Evolutionary conservation across 1,139 yeast genomes (phyloP), one percentile per base, ranked within the genome.

Genomic region (Scheffersomyces stambukii): DNA sequence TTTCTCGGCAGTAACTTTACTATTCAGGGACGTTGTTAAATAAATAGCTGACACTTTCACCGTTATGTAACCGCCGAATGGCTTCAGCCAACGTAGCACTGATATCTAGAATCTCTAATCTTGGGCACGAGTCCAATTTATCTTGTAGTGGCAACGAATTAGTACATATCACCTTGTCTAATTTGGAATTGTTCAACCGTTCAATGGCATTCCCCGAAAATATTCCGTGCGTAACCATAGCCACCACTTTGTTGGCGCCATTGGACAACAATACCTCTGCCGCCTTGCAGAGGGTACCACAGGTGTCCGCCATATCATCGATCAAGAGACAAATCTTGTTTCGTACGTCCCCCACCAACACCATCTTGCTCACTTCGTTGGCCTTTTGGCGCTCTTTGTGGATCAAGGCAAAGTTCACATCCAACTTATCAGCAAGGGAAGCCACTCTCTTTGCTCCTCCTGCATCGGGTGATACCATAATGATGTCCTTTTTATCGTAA

Each of bases 391-490:
- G 77, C 62, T 91, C 98, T 60, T 91, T 91, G 61, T 91, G 98
- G 48, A 91, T 91, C 54, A 91, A 75, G 9, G 98, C 97, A 60
- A 91, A 91, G 59, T 88, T 88, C 48, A 89, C 70, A 54, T 89
- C 97, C 41, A 91, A 69, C 41, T 88, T 74, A 57, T 91, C 97
- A 28, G 97, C 97, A 43, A 91, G 69, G 6, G 91, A 85, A 2
- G 98, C 97, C 8, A 95, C 98, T 52, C 98, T 77, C 59, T 91
- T 91, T 36, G 98, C 98, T 35, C 98, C 98, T 48, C 98, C 98
- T 4, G 98, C 98, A 64, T 91, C 98, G 3, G 98, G 98, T 1
- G 96, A 86, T 13, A 88, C 86, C 37, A 91, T 82, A 35, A 89
- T 86, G 20, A 93, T 78, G 40, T 86, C 79, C 24, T 74, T 66